A percentile compares a stretch with the other conserved stretches of the same genome.
These are phyloP conservation scores for Rosellinia necatrix DNA, from an alignment of 2,329 filamentous ascomycete species.

Conservation along the genomic window DNA sequence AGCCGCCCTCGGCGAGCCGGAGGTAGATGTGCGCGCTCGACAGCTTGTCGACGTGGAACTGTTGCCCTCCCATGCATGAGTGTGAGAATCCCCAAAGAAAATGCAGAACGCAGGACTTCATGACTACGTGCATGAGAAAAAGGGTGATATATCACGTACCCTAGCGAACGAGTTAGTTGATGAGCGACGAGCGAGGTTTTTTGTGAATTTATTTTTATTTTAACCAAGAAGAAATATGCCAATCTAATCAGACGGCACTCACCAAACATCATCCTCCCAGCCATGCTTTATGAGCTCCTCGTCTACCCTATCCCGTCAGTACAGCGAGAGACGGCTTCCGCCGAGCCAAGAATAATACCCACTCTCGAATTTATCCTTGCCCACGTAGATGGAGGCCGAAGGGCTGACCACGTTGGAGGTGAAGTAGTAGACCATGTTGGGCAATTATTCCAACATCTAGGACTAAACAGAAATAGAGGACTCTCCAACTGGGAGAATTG, in stretches of 20 bases:
- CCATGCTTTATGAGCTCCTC: constrained; percentile 95
- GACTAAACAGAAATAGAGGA: neutral
- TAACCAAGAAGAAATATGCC: no score
- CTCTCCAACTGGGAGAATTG: neutral
- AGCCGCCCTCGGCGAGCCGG: constrained; percentile 75
- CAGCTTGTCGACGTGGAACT: constrained; percentile 98
- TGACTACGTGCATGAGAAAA: neutral
- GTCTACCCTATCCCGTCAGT: constrained; percentile 59
- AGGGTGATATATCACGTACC: constrained; percentile 36
- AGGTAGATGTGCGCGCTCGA: constrained; percentile 97
- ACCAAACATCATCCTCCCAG: constrained; percentile 96
- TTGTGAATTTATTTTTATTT: no score
- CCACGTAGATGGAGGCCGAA: constrained; percentile 88
- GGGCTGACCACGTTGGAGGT: constrained; percentile 83
- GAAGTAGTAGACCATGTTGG: constrained; percentile 90
- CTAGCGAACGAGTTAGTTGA: constrained; percentile 25
- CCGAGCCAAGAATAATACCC: constrained; percentile 44
- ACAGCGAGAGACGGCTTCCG: constrained; percentile 20
- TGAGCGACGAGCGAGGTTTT: neutral
- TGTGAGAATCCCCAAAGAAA: constrained; percentile 7
- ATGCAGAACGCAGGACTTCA: neutral
- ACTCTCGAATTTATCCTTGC: constrained; percentile 99
- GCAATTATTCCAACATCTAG: neutral
- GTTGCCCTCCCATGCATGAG: constrained; percentile 14
- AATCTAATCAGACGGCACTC: no score